phyloP scores from a whole-genome alignment of 2,329 filamentous ascomycete species.

The Aspergillus unguis region DNA sequence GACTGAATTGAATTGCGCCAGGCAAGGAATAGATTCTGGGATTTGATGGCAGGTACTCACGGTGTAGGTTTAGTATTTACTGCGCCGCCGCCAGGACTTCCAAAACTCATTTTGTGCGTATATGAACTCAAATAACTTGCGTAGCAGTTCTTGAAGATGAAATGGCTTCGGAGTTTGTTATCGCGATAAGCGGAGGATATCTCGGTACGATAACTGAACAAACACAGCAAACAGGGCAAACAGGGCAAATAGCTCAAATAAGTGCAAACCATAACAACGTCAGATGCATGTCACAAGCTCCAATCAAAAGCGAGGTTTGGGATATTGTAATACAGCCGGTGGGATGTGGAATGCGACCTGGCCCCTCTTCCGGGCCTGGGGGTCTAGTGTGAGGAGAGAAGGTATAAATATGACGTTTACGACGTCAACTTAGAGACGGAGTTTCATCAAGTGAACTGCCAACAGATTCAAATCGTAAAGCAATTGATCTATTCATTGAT shows the following conservation, averaged over 20 bases:
- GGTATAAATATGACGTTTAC: constrained; percentile 14
- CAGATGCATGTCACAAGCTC: constrained; percentile 4
- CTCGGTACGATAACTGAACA: constrained; percentile 10
- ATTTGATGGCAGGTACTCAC: constrained; percentile 46
- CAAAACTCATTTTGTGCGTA: constrained; percentile 54
- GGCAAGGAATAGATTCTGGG: background rate
- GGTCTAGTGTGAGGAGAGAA: background rate
- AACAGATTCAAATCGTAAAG: too few species aligned
- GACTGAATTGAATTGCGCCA: background rate
- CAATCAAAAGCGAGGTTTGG: constrained; percentile 2
- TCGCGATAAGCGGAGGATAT: constrained; percentile 11
- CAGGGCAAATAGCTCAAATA: constrained; percentile 7
- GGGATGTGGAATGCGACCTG: background rate
- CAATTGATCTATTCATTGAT: too few species aligned
- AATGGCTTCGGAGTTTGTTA: background rate
- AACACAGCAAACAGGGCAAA: constrained; percentile 29
- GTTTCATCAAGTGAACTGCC: too few species aligned
- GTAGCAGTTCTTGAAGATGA: background rate
- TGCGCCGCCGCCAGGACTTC: constrained; percentile 65
- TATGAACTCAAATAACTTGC: background rate
- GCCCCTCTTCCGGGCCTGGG: background rate
- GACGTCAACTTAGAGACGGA: background rate
- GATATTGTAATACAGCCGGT: background rate
- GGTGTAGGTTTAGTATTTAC: constrained; percentile 66
- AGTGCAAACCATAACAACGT: constrained; percentile 11